These are phyloP conservation scores for Davidsoniella neocaledoniae DNA, from an alignment of 2,329 filamentous ascomycete species.

Conservation along the genomic window DNA sequence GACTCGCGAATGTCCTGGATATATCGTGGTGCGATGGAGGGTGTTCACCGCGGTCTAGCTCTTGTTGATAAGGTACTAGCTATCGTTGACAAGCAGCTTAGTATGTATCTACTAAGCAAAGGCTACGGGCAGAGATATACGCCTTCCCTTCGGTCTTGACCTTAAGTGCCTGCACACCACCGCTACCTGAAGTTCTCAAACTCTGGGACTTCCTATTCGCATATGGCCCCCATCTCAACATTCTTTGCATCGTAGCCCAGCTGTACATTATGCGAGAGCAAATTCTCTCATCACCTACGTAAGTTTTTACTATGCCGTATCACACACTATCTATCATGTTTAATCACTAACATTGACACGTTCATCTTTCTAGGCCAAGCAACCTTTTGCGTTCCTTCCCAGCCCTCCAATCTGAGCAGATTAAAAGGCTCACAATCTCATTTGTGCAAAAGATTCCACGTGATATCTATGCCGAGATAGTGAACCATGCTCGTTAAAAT, in stretches of 20 bases:
- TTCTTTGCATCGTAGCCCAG: slow-evolving; percentile 92
- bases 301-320: slow-evolving; percentile 16
- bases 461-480: slow-evolving; percentile 78
- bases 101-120: slow-evolving; percentile 67
- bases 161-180: slow-evolving; percentile 87
- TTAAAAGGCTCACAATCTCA: slow-evolving; percentile 70
- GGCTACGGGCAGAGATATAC: slow-evolving; percentile 85
- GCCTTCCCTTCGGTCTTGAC: slow-evolving; percentile 92
- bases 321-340: slow-evolving; percentile 3
- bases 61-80: slow-evolving; percentile 84
- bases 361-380: slow-evolving; percentile 49
- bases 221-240: slow-evolving; percentile 86
- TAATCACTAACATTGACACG: slow-evolving; percentile 4
- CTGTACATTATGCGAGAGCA: slow-evolving; percentile 74
- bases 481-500: slow-evolving; percentile 59
- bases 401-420: slow-evolving; percentile 62
- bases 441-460: slow-evolving; percentile 83
- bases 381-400: slow-evolving; percentile 82
- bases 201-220: slow-evolving; percentile 97
- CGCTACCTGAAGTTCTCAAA: slow-evolving; percentile 76
- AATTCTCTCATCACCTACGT: slow-evolving; percentile 74
- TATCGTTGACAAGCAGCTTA: slow-evolving; percentile 80
- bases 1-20: slow-evolving; percentile 76
- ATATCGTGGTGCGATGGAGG: slow-evolving; percentile 96
- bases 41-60: slow-evolving; percentile 79